phyloP scores from a whole-genome alignment of 176 grass and related monocot genomes.

The Elymus sibiricus region DNA sequence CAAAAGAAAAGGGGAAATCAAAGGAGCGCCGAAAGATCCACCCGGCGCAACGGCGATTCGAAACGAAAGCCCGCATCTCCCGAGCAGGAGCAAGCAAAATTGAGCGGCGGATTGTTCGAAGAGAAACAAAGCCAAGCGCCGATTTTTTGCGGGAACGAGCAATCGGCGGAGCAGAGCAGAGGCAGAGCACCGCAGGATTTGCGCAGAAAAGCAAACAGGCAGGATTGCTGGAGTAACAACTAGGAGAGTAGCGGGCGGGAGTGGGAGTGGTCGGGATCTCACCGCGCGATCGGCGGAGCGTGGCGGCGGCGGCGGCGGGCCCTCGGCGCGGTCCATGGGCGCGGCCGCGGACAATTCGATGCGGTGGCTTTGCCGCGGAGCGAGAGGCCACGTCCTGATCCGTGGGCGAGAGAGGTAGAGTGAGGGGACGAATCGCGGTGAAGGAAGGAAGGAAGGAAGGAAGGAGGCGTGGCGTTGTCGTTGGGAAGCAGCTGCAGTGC shows the following conservation, averaged over 20 bases:
- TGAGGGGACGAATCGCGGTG: not conserved
- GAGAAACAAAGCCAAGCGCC: not conserved
- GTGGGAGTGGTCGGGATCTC: not conserved
- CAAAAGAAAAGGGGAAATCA: not conserved
- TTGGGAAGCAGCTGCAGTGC: not conserved
- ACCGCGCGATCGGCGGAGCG: conserved; percentile 23
- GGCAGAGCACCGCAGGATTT: not conserved
- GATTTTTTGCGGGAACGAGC: too few relatives aligned
- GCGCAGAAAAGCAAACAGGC: not conserved
- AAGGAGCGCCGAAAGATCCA: not conserved
- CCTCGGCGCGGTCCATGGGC: conserved; percentile 29
- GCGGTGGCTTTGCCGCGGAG: not conserved
- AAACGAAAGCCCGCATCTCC: not conserved
- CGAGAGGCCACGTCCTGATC: not conserved
- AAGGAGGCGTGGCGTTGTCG: not conserved
- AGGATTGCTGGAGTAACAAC: too few relatives aligned
- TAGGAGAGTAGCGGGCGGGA: too few relatives aligned
- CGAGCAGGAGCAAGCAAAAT: not conserved
- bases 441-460: not conserved
- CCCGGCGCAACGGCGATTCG: not conserved
- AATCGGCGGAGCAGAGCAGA: too few relatives aligned
- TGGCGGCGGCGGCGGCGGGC: not conserved
- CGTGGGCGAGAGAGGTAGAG: not conserved
- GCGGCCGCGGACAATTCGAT: conserved; percentile 34
- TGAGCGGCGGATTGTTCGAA: not conserved